Conservation (phyloP, 192 early-diverging fungal genomes). For the Rhizophlyctis rosea region DNA sequence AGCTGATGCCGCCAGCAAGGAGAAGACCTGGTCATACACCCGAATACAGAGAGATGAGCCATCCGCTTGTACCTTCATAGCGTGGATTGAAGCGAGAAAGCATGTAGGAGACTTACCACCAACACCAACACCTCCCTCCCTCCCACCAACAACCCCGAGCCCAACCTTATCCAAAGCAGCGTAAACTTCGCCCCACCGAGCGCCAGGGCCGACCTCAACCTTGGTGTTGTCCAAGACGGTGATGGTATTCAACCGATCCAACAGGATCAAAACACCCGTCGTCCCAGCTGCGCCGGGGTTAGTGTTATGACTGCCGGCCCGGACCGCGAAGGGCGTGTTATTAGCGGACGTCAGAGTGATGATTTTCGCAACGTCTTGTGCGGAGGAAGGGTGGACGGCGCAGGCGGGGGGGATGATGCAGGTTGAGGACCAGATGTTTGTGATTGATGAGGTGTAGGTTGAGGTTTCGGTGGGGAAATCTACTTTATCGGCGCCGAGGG, state of each 20-base stretch:
- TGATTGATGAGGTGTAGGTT: background rate
- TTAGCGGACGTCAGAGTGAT: background rate
- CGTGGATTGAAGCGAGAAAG: background rate
- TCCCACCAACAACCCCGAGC: background rate
- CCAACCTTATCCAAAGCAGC: background rate
- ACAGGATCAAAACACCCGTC: background rate
- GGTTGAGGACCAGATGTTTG: background rate
- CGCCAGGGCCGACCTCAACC: background rate
- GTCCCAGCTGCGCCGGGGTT: background rate
- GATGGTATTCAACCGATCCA: background rate
- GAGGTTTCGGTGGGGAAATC: background rate
- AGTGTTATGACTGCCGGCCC: background rate
- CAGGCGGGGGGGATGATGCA: background rate
- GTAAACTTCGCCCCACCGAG: background rate
- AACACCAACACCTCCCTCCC: background rate
- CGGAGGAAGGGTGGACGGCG: background rate
- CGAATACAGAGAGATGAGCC: no score
- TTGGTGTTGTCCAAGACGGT: background rate
- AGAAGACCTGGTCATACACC: background rate
- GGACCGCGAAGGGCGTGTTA: background rate
- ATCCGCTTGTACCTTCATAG: background rate
- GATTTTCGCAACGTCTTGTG: background rate
- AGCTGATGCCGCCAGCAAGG: slow-evolving; percentile 10
- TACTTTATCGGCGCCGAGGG: background rate
- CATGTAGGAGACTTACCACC: background rate